These are phyloP conservation scores for Lactuca sativa DNA, from an alignment of 129 eudicot genomes.

Conservation along the genomic window DNA sequence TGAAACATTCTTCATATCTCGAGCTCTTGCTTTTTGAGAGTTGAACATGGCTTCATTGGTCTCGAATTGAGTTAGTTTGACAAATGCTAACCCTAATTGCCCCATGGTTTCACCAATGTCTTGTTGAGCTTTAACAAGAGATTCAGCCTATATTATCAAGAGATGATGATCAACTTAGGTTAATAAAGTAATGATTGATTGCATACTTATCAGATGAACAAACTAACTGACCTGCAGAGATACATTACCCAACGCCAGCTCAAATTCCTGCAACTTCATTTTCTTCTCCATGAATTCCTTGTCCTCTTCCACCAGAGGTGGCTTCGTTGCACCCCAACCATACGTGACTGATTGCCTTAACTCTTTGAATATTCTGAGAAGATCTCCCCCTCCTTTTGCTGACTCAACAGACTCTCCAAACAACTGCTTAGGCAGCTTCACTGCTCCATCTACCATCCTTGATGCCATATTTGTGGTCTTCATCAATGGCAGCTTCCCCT, in stretches of 20 bases:
- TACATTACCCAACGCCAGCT: constrained; percentile 61
- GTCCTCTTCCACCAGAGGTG: constrained; percentile 77
- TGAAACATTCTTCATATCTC: constrained; percentile 76
- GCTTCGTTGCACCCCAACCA: constrained; percentile 81
- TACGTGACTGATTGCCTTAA: constrained; percentile 77
- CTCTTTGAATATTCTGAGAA: constrained; percentile 76
- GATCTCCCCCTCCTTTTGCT: constrained; percentile 69
- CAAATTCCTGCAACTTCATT: constrained; percentile 67
- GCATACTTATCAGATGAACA: constrained; percentile 3
- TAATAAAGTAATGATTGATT: neutral
- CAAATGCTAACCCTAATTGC: constrained; percentile 76
- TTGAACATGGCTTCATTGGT: constrained; percentile 60
- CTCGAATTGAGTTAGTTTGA: constrained; percentile 80
- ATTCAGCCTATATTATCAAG: constrained; percentile 71
- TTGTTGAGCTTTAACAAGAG: constrained; percentile 92
- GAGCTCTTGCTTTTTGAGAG: constrained; percentile 72
- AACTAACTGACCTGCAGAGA: constrained; percentile 64
- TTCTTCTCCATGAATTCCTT: constrained; percentile 75
- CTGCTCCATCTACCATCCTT: constrained; percentile 65
- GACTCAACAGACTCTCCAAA: constrained; percentile 40
- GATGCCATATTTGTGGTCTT: constrained; percentile 50
- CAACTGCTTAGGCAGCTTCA: constrained; percentile 58
- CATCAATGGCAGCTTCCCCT: constrained; percentile 54
- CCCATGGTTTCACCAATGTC: constrained; percentile 92
- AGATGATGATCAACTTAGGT: constrained; percentile 12